Evolutionary conservation across 805 yeast genomes (phyloP), one percentile per base, ranked within the genome.

Genomic region (Hanseniaspora lachancei): DNA sequence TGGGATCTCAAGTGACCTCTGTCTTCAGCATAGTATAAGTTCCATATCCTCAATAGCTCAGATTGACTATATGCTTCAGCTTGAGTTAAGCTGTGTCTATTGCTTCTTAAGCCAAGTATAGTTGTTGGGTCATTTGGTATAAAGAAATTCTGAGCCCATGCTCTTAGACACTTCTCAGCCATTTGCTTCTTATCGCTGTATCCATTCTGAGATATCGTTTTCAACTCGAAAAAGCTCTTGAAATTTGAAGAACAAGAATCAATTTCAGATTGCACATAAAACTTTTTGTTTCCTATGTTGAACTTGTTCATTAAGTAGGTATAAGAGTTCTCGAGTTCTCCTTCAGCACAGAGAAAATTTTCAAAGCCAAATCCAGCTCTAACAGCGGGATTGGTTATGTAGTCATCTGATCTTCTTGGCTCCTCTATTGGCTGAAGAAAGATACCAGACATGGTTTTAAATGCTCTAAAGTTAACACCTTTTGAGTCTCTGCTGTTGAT

Each of bases 141-240:
- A 18, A 53, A 39, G 18, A 44, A 53, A 24, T 53, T 53, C n/a
- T 53, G 56, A 29, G 50, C 34, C 56, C 56, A 53, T 27, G 40
- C 10, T 39, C 42, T 53, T 27, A 53, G 38, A 13, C 48, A 44
- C 12, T 46, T 38, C 2, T 29, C 32, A 3, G 38, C 24, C 35
- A 32, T 18, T 10, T 32, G 27, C 2, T 32, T n/a, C 7, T 13
- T 27, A 10, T 32, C 16, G 12, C 8, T 13, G 32, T 10, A 32
- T 20, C 27, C 39, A 13, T n/a, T 20, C 10, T 18, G 18, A 6
- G 56, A 38, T 16, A 46, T 46, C 10, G 40, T 38, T 16, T 53
- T 53, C 10, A 53, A 39, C 18, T 53, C 56, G 24, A 38, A 27
- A 18, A 46, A 20, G 6, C 18, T 43, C 6, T 38, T 9, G 2